Conservation (phyloP, 73 alveolate species). For the Vitrella brassicaformis region DNA sequence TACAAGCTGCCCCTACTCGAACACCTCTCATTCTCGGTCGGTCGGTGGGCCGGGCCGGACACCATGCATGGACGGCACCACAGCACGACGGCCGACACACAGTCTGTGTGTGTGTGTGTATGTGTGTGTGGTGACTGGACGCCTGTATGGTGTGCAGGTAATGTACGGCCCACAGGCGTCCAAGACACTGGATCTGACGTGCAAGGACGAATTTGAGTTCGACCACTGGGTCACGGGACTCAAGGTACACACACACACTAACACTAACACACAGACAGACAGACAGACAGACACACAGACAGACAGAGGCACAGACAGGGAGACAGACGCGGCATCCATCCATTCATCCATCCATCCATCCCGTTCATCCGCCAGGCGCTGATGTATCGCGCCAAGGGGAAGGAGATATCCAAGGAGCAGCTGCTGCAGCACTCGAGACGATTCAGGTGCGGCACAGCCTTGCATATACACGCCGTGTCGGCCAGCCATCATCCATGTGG, state of each 20-base stretch:
- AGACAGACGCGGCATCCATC: neutral
- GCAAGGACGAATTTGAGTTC: conserved; percentile 39
- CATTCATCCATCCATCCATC: neutral
- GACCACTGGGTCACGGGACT: conserved; percentile 45
- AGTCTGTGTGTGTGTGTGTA: neutral
- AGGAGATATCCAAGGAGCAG: conserved; percentile 31
- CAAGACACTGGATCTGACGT: conserved; percentile 37
- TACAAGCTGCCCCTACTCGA: conserved; percentile 34
- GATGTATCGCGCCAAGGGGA: neutral
- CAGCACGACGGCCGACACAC: neutral
- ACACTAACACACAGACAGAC: neutral
- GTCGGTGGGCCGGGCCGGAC: conserved; percentile 20
- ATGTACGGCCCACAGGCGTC: neutral
- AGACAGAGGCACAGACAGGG: neutral
- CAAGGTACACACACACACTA: conserved; percentile 14
- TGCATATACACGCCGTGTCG: too few species aligned
- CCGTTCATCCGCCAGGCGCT: neutral
- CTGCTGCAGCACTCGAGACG: conserved; percentile 27
- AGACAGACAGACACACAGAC: neutral
- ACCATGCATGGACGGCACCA: neutral
- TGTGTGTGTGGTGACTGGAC: too few species aligned
- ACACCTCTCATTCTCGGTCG: conserved; percentile 30
- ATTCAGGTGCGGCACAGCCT: neutral
- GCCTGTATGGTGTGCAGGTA: neutral
- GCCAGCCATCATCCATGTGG: too few species aligned